A percentile compares a stretch with the other conserved stretches of the same genome.
phyloP scores from a whole-genome alignment of 164 flowering plant species.

The Liquidambar formosana region DNA sequence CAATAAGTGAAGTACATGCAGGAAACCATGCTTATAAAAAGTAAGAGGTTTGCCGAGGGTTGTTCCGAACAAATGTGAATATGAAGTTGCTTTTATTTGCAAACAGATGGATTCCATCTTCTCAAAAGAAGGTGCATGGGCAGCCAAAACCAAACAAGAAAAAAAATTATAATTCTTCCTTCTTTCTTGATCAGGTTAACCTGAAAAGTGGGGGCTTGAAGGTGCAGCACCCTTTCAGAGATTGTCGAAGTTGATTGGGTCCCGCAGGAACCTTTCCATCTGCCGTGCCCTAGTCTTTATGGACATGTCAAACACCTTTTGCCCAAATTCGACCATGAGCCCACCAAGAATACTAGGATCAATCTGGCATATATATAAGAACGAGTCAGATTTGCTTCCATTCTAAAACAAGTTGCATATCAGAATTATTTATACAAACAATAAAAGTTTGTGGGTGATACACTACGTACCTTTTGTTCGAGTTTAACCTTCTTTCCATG shows the following conservation, averaged over 20 bases:
- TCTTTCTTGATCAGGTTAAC: too few relatives aligned
- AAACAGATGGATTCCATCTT: slow-evolving; percentile 7
- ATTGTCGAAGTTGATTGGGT: slow-evolving; percentile 42
- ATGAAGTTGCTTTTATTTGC: slow-evolving; percentile 16
- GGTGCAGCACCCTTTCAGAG: slow-evolving; percentile 15
- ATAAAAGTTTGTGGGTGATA: background rate
- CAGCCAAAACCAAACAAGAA: slow-evolving; percentile 1
- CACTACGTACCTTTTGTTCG: slow-evolving; percentile 65
- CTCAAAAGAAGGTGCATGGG: background rate
- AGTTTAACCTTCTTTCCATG: slow-evolving; percentile 60
- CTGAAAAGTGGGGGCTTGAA: background rate
- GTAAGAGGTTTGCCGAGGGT: background rate
- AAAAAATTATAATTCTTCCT: background rate
- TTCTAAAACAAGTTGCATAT: background rate
- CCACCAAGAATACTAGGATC: slow-evolving; percentile 82
- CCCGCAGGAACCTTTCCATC: slow-evolving; percentile 75
- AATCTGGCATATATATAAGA: slow-evolving; percentile 33
- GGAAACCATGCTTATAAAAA: background rate
- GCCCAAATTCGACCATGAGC: slow-evolving; percentile 57
- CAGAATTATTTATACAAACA: background rate
- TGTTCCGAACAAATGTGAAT: background rate
- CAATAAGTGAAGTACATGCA: background rate
- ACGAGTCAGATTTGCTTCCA: background rate
- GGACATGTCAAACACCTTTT: slow-evolving; percentile 75
- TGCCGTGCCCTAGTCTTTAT: slow-evolving; percentile 67